These are phyloP conservation scores for Phytophthora ohioensis DNA, from an alignment of 352 stramenopile genomes.

Conservation along the genomic window DNA sequence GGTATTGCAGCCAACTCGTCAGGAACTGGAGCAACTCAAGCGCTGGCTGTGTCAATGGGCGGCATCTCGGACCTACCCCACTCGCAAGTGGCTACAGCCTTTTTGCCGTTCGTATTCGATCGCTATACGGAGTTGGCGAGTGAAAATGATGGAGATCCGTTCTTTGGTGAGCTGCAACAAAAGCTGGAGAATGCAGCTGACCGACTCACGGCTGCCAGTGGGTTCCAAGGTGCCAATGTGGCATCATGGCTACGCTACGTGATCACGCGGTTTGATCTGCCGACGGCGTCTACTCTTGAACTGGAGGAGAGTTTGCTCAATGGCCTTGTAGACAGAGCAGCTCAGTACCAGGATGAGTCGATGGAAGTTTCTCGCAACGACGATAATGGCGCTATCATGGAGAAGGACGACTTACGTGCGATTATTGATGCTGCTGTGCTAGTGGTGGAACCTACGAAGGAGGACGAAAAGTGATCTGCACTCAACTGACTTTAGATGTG, in stretches of 20 bases:
- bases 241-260: constrained; percentile 75
- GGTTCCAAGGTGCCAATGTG: constrained; percentile 59
- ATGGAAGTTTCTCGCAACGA: constrained; percentile 43
- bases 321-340: constrained; percentile 61
- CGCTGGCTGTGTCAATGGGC: constrained; percentile 69
- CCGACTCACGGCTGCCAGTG: constrained; percentile 58
- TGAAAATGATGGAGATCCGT: constrained; percentile 73
- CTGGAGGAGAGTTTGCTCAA: constrained; percentile 66
- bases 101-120: constrained; percentile 78
- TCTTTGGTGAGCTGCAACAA: constrained; percentile 64
- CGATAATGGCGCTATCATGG: constrained; percentile 50
- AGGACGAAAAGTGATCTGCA: constrained; percentile 31
- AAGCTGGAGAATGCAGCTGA: constrained; percentile 64
- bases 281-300: constrained; percentile 57
- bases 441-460: constrained; percentile 29
- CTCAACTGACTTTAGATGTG: not conserved
- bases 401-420: constrained; percentile 68
- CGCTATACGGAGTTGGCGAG: constrained; percentile 54
- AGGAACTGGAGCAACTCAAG: constrained; percentile 58
- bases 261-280: constrained; percentile 63
- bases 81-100: constrained; percentile 60
- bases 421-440: constrained; percentile 61
- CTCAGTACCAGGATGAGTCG: constrained; percentile 60
- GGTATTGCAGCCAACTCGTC: constrained; percentile 65
- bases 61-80: constrained; percentile 77